Evolutionary conservation across 805 yeast species (phyloP).

Genomic region (Lipomyces lipofer): DNA sequence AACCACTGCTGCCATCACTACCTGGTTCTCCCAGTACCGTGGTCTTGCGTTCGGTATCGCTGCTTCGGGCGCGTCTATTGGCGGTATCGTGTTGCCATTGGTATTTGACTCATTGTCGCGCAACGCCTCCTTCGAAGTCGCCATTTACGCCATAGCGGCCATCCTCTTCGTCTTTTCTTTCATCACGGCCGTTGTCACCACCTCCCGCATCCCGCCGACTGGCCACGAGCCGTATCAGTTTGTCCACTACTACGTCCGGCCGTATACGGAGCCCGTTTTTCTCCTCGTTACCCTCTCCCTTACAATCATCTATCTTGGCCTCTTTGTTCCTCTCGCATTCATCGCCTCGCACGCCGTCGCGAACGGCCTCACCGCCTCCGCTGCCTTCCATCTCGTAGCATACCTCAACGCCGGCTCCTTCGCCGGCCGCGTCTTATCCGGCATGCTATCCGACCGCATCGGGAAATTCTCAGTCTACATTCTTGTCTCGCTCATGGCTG

Average conservation of each 20-base stretch:
- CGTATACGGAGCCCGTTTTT: constrained; percentile 38
- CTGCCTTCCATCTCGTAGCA: constrained; percentile 39
- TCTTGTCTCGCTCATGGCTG: constrained; percentile 37
- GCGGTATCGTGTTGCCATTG: constrained; percentile 52
- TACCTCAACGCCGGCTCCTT: constrained; percentile 44
- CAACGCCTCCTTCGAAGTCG: constrained; percentile 55
- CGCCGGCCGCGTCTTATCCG: constrained; percentile 54
- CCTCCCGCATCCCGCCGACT: constrained; percentile 35
- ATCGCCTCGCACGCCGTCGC: constrained; percentile 38
- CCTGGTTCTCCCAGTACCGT: constrained; percentile 48
- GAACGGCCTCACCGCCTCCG: constrained; percentile 28
- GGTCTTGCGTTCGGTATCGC: constrained; percentile 51
- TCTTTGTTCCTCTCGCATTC: constrained; percentile 41
- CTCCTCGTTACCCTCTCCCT: constrained; percentile 34
- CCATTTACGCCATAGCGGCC: constrained; percentile 51
- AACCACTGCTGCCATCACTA: constrained; percentile 48
- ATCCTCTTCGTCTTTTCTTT: constrained; percentile 42
- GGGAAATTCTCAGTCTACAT: constrained; percentile 50
- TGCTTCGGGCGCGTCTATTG: constrained; percentile 55
- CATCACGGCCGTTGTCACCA: constrained; percentile 34
- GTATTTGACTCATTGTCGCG: constrained; percentile 46
- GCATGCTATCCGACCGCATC: constrained; percentile 47
- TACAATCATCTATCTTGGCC: constrained; percentile 37
- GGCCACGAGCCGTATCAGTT: constrained; percentile 27
- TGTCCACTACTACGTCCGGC: constrained; percentile 28